phyloP scores from a whole-genome alignment of 257 asterid genomes.

The Solanum arcanum region DNA sequence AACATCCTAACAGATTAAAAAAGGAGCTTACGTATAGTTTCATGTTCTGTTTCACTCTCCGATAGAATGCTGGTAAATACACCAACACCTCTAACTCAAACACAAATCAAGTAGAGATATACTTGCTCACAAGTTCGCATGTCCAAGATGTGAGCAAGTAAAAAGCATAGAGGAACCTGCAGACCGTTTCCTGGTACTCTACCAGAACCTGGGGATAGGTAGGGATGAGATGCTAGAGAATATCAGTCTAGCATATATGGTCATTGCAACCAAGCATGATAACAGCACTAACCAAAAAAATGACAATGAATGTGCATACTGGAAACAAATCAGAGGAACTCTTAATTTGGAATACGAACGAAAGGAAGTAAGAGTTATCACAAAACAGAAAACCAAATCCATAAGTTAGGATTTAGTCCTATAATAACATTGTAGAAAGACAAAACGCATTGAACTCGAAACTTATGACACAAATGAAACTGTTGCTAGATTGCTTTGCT shows the following conservation, averaged over 20 bases:
- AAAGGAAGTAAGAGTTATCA: neutral
- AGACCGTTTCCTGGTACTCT: neutral
- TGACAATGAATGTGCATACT: neutral
- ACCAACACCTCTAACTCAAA: neutral
- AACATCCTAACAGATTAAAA: neutral
- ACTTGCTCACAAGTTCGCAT: neutral
- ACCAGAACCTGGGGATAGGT: neutral
- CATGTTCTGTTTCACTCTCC: neutral
- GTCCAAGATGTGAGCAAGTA: neutral
- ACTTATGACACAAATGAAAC: neutral
- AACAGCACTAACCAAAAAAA: neutral
- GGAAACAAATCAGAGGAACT: neutral
- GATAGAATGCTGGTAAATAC: neutral
- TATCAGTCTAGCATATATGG: neutral
- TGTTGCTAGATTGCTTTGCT: neutral
- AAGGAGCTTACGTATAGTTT: neutral
- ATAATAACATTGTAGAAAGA: neutral
- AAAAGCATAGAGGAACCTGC: neutral
- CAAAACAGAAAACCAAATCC: neutral
- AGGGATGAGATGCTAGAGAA: neutral
- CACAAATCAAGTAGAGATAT: neutral
- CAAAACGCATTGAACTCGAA: neutral
- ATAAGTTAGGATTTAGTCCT: neutral
- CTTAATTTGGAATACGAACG: neutral
- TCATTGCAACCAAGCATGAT: neutral